Conservation (phyloP, 2,329 filamentous ascomycete species). For the Verticillium isaacii region DNA sequence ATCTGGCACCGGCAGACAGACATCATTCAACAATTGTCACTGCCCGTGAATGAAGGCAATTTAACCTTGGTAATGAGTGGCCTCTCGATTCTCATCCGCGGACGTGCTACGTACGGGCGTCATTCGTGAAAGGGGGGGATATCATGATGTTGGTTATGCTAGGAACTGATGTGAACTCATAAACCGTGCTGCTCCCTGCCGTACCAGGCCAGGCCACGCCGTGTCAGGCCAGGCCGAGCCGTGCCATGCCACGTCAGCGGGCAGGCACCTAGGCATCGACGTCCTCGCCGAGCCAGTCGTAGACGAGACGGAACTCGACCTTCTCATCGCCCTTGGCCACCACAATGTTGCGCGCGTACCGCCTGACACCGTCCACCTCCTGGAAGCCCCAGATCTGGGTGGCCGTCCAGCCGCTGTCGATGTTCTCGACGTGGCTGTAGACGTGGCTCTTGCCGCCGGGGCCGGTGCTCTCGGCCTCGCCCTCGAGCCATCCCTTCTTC, state of each 20-base stretch:
- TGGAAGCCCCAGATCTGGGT: conserved; percentile 59
- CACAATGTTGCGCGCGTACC: conserved; percentile 49
- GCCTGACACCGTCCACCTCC: conserved; percentile 44
- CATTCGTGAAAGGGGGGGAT: neutral
- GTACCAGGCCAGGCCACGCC: no score
- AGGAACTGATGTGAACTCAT: neutral
- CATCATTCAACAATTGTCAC: conserved; percentile 24
- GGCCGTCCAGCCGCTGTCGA: conserved; percentile 49
- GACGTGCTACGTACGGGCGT: neutral
- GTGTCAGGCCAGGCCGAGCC: neutral
- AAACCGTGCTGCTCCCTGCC: neutral
- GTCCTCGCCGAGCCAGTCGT: conserved; percentile 39
- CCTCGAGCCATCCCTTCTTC: conserved; percentile 54
- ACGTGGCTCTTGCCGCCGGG: conserved; percentile 59
- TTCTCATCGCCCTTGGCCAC: conserved; percentile 45
- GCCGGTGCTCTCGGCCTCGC: conserved; percentile 42
- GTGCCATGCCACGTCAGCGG: neutral
- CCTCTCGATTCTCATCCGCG: neutral
- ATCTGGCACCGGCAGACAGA: neutral
- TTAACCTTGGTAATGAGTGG: neutral
- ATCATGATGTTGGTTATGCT: neutral
- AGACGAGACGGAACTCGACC: conserved; percentile 48
- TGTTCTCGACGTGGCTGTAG: conserved; percentile 55
- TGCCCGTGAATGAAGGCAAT: neutral
- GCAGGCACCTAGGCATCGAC: neutral